Conservation (phyloP, 441 rosid species). For the Manihot esculenta region DNA sequence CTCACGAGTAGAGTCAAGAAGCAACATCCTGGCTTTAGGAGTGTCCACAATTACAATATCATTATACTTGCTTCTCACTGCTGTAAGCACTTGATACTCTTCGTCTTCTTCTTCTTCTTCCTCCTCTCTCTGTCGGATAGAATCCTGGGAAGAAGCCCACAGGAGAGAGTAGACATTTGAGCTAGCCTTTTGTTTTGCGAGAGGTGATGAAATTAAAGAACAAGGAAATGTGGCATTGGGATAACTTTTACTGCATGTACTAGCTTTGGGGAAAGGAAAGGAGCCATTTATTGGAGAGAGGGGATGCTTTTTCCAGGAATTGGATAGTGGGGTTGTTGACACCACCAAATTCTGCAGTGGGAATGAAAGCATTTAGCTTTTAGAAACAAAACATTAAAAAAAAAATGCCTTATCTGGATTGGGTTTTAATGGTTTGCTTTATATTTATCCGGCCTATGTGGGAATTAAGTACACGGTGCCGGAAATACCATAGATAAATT, state of each 20-base stretch:
- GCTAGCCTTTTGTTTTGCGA: background rate
- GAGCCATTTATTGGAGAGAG: background rate
- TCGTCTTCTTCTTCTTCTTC: slow-evolving; percentile 52
- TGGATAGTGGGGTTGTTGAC: background rate
- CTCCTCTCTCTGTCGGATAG: slow-evolving; percentile 8
- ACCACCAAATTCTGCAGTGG: slow-evolving; percentile 2
- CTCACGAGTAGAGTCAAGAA: slow-evolving; percentile 74
- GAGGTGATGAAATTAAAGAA: background rate
- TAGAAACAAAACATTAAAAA: too few relatives aligned
- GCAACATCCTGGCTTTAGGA: slow-evolving; percentile 55
- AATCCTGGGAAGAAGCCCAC: slow-evolving; percentile 14
- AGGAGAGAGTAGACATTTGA: background rate
- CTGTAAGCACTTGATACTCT: slow-evolving; percentile 51
- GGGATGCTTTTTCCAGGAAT: background rate
- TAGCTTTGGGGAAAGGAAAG: background rate
- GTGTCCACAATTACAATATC: slow-evolving; percentile 73
- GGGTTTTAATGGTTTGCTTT: background rate
- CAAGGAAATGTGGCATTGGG: background rate
- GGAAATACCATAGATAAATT: too few relatives aligned
- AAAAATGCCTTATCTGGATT: background rate
- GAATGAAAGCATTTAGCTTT: background rate
- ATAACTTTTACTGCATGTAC: background rate
- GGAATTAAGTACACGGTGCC: too few relatives aligned
- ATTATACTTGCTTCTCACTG: slow-evolving; percentile 59
- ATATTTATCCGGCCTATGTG: too few relatives aligned